Percentiles rank a stretch among this genome's conserved stretches.
These are phyloP conservation scores for Escovopsis sp. DNA, from an alignment of 2,329 filamentous ascomycete species.

Conservation along the genomic window DNA sequence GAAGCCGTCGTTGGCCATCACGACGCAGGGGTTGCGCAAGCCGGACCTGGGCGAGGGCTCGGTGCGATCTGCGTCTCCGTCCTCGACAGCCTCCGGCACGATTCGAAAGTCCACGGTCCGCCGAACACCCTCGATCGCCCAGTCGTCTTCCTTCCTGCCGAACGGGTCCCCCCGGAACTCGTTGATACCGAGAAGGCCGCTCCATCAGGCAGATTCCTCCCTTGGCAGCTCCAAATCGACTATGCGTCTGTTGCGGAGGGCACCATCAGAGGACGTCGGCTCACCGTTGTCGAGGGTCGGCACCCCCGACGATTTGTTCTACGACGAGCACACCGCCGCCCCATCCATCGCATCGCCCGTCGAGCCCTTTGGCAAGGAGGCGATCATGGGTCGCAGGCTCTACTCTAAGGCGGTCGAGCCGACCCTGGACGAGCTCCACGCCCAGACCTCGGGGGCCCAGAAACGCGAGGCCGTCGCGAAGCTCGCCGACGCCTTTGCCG, in stretches of 20 bases:
- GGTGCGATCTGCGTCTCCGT: slow-evolving; percentile 42
- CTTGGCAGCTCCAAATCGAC: slow-evolving; percentile 91
- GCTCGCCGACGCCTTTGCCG: slow-evolving; percentile 72
- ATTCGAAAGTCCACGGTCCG: slow-evolving; percentile 45
- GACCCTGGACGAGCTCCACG: slow-evolving; percentile 69
- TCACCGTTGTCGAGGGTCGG: too few species aligned
- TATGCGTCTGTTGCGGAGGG: slow-evolving; percentile 65
- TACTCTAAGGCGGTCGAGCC: slow-evolving; percentile 74
- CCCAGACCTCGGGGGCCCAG: slow-evolving; percentile 50
- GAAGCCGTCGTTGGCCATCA: slow-evolving; percentile 19
- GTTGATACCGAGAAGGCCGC: slow-evolving; percentile 52
- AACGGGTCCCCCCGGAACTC: slow-evolving; percentile 54
- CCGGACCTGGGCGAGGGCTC: slow-evolving; percentile 20
- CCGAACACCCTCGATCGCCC: slow-evolving; percentile 30
- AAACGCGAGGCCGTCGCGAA: slow-evolving; percentile 75
- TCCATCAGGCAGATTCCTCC: slow-evolving; percentile 69
- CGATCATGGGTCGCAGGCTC: slow-evolving; percentile 62
- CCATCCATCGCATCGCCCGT: slow-evolving; percentile 30
- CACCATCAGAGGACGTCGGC: too few species aligned
- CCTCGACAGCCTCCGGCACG: slow-evolving; percentile 36
- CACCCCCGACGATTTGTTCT: slow-evolving; percentile 23
- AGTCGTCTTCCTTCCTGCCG: slow-evolving; percentile 20
- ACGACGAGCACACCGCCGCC: slow-evolving; percentile 48
- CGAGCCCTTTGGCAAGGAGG: slow-evolving; percentile 61
- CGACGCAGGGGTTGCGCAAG: slow-evolving; percentile 6